Evolutionary conservation across 371 early-diverging fungal species (phyloP), one percentile per base, ranked within the genome.

Genomic region (Mortierella sp.): DNA sequence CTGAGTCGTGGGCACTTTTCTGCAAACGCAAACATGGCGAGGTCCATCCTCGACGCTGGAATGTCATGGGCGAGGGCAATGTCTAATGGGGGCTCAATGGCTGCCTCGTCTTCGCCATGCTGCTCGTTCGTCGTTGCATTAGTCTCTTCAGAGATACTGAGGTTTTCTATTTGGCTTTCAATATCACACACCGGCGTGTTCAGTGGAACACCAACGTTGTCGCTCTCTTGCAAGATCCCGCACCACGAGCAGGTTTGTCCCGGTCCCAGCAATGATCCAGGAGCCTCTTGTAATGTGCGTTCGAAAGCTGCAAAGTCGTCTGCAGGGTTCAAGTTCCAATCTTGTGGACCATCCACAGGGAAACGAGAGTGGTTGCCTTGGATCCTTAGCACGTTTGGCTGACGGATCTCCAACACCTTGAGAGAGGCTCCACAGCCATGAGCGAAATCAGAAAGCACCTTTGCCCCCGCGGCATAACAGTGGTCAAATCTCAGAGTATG

Each of bases 321-420:
- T 7, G 37, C 1, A 0, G 14, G 14, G 14, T 34, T 34, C 7
- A 15, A 27, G 34, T 55, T 54, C 59, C 60, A 71, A 30, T 56
- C 56, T 6, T 49, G 51, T 5, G 72, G 59, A 14, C 54, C 50
- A 28, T 72, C 72, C 12, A 61, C 49, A 17, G 72, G 72, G 49
- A 72, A 72, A 4, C 42, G 32, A 4, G 58, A 44, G 37, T 53
- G 62, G 37, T 57, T 47, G 23, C 53, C 72, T 26, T 26, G 27
- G 31, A 34, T 48, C 21, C 58, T 56, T 11, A 55, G 39, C 30
- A 32, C 31, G n/a, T 28, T 34, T 11, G 19, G 39, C 21, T 72
- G 61, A 2, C 62, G 60, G 23, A 66, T 57, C 31, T 72, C 66
- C 24, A 72, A 32, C 9, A 43, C 42, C 34, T 42, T 46, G 27